Conservation (phyloP, 768 basidiomycete genomes). For the Panellus pusillus region DNA sequence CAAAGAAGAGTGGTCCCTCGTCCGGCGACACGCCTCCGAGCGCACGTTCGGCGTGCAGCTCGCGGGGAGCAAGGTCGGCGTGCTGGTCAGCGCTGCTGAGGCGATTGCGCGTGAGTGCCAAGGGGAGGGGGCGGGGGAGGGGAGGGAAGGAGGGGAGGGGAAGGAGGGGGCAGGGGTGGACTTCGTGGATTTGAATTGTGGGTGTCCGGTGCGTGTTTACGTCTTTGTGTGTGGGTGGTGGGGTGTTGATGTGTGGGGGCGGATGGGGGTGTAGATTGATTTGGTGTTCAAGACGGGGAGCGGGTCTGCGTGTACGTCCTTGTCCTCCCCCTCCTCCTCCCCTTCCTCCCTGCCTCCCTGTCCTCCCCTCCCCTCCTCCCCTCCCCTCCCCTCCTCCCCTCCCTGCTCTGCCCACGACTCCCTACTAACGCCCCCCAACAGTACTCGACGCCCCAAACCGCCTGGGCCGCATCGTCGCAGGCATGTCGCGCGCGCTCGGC, state of each 20-base stretch:
- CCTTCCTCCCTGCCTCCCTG: no score
- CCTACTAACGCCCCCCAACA: conserved; percentile 33
- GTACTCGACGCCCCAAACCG: conserved; percentile 83
- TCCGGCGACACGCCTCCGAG: conserved; percentile 87
- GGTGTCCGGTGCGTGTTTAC: conserved; percentile 60
- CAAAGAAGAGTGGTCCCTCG: conserved; percentile 93
- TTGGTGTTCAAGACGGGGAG: conserved; percentile 90
- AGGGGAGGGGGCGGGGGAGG: no score
- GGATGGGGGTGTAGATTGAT: conserved; percentile 65
- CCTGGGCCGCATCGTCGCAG: conserved; percentile 82
- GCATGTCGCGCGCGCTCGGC: conserved; percentile 90
- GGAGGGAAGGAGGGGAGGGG: no score
- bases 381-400: no score
- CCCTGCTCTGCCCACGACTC: background rate
- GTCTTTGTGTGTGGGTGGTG: no score
- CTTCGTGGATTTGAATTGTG: conserved; percentile 94
- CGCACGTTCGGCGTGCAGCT: conserved; percentile 88
- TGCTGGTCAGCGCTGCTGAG: conserved; percentile 81
- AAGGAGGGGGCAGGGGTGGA: conserved; percentile 68
- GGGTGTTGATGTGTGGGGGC: no score
- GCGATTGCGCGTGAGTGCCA: conserved; percentile 70
- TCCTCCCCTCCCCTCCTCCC: no score
- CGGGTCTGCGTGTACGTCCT: conserved; percentile 77
- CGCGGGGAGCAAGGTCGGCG: conserved; percentile 82
- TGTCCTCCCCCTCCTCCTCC: no score